A percentile compares a stretch with the other conserved stretches of the same genome.
These are phyloP conservation scores for Earliella scabrosa DNA, from an alignment of 1,284 basidiomycete species.

Conservation along the genomic window DNA sequence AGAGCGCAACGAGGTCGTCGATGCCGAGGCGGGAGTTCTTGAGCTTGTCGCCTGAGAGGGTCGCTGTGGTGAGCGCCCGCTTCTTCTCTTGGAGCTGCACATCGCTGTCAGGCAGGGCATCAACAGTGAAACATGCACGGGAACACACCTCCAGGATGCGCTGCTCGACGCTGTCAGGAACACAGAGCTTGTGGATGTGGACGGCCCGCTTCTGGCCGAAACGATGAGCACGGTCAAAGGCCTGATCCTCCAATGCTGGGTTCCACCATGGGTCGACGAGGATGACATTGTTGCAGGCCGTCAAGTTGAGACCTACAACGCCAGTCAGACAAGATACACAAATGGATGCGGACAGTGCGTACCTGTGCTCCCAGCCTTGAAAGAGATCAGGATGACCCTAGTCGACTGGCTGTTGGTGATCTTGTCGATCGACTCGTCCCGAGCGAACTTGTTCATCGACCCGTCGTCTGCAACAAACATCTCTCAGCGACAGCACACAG, in stretches of 20 bases:
- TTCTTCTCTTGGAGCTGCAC: conserved; percentile 83
- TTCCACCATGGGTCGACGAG: conserved; percentile 97
- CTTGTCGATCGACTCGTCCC: conserved; percentile 74
- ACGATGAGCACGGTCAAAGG: conserved; percentile 67
- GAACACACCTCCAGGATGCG: conserved; percentile 70
- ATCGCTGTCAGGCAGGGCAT: background rate
- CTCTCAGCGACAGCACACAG: background rate
- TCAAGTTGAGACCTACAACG: conserved; percentile 82
- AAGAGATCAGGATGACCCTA: conserved; percentile 90
- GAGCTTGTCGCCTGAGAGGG: conserved; percentile 86
- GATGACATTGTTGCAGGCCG: conserved; percentile 93
- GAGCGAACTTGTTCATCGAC: conserved; percentile 76
- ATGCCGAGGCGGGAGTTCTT: conserved; percentile 86
- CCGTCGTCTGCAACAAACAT: conserved; percentile 75
- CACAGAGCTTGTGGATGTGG: conserved; percentile 92
- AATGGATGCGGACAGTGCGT: conserved; percentile 10
- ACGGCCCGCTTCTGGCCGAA: conserved; percentile 85
- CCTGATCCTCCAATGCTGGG: conserved; percentile 87
- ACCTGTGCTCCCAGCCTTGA: conserved; percentile 95
- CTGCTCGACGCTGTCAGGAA: conserved; percentile 89
- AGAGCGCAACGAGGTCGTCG: conserved; percentile 83
- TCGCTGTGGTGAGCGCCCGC: conserved; percentile 82
- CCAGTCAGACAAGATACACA: background rate
- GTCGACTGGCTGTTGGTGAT: conserved; percentile 68
- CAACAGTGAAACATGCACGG: background rate